Conservation (phyloP, 495 filamentous ascomycete genomes). For the Clavariopsis aquatica region DNA sequence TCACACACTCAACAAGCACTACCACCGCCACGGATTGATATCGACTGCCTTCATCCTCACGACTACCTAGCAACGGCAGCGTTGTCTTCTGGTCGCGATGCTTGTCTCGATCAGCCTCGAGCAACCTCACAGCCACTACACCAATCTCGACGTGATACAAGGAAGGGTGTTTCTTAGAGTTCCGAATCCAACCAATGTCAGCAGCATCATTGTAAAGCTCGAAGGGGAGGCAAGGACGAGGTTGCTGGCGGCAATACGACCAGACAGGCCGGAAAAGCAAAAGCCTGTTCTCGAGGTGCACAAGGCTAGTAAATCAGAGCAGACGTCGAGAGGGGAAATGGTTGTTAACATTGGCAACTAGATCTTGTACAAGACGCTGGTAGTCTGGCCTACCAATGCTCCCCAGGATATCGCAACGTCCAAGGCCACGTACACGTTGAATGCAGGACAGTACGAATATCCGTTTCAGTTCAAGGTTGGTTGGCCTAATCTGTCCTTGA, state of each 20-base stretch:
- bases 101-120: conserved; percentile 77
- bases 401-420: conserved; percentile 46
- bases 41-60: not conserved
- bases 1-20: not conserved
- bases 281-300: conserved; percentile 71
- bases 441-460: conserved; percentile 79
- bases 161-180: conserved; percentile 69
- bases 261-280: conserved; percentile 55
- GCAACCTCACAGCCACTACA: conserved; percentile 72
- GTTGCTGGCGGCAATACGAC: conserved; percentile 46
- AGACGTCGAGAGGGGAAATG: not conserved
- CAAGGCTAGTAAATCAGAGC: conserved; percentile 57
- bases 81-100: conserved; percentile 53
- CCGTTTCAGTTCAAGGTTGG: conserved; percentile 83
- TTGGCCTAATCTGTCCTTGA: conserved; percentile 8
- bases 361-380: conserved; percentile 67
- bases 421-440: conserved; percentile 60
- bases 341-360: conserved; percentile 35
- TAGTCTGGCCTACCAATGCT: conserved; percentile 63
- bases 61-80: not conserved
- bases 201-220: conserved; percentile 84
- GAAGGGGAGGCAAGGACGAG: conserved; percentile 83
- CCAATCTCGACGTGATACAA: conserved; percentile 81
- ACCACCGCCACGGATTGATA: not conserved
- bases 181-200: conserved; percentile 64